Evolutionary conservation across 129 eudicot genomes (phyloP), one percentile per base, ranked within the genome.

Genomic region (Flaveria robusta): DNA sequence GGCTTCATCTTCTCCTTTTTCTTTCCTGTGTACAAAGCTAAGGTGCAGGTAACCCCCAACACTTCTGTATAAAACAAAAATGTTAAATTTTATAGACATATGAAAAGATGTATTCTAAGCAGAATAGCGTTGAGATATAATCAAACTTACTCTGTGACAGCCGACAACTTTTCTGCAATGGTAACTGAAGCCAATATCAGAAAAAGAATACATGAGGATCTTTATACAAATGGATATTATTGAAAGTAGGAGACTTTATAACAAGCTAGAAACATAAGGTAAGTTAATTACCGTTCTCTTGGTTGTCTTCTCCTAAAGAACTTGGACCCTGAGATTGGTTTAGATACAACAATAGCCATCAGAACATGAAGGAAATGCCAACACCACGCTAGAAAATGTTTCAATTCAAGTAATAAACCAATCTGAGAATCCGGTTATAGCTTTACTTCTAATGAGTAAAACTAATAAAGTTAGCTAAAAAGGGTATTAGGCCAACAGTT

Each of bases 111-210:
- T 65, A 34, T 23, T 71, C 15, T 10, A 60, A 34, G 20, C 14
- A 41, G 18, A 31, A 14, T 5, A 79, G 39, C 5, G 9, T 13
- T 41, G 34, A 58, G 16, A 62, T 42, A 29, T 59, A 6, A 39
- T 29, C n/a, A 56, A 45, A 68, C 77, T 77, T 83, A 93, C 98
- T 91, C 86, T 66, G 95, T 88, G 67, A 85, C 77, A 42, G 77
- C 74, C 1, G 97, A 90, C 80, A 70, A 80, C 46, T 79, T 71
- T 70, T 77, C 98, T 86, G 94, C 88, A 89, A 60, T 15, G 23
- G 80, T 19, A n/a, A 72, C 43, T 68, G 37, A 34, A 68, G 50
- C 19, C n/a, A 7, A 63, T 62, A 63, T 76, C 72, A 49, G 27
- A 76, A 69, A 65, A 59, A 18, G 24, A 31, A 34, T 23, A 50